Evolutionary conservation across 768 basidiomycete genomes (phyloP).

Genomic region (Suillus hirtellus): DNA sequence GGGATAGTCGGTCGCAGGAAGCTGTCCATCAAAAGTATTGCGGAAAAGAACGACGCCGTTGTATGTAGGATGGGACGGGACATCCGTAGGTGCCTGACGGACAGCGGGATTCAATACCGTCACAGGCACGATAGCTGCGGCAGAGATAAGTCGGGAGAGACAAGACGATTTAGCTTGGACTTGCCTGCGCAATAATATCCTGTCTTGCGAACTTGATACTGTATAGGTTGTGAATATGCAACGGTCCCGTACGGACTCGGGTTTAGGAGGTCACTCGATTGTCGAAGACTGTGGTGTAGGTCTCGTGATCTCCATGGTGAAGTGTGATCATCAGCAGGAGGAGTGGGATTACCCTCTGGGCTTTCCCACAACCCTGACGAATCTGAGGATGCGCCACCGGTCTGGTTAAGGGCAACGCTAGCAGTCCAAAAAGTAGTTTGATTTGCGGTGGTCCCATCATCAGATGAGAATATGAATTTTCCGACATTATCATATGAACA

Average conservation of each 20-base stretch:
- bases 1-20: slow-evolving; percentile 93
- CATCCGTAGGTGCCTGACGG: slow-evolving; percentile 47
- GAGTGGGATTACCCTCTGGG: slow-evolving; percentile 59
- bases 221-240: slow-evolving; percentile 69
- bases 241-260: slow-evolving; percentile 52
- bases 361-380: slow-evolving; percentile 55
- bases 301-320: slow-evolving; percentile 48
- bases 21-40: slow-evolving; percentile 84
- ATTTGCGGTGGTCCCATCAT: slow-evolving; percentile 57
- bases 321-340: slow-evolving; percentile 45
- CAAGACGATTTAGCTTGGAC: slow-evolving; percentile 30
- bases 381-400: slow-evolving; percentile 21
- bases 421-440: slow-evolving; percentile 90
- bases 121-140: slow-evolving; percentile 81
- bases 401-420: slow-evolving; percentile 61
- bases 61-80: slow-evolving; percentile 75
- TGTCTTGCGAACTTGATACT: slow-evolving; percentile 80
- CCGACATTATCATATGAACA: slow-evolving; percentile 75
- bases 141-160: slow-evolving; percentile 9
- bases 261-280: slow-evolving; percentile 36
- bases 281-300: slow-evolving; percentile 19
- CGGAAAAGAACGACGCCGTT: slow-evolving; percentile 79
- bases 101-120: slow-evolving; percentile 57
- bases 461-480: slow-evolving; percentile 84
- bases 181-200: slow-evolving; percentile 96